phyloP scores from a whole-genome alignment of 768 basidiomycete genomes.

The Mycena indigotica region DNA sequence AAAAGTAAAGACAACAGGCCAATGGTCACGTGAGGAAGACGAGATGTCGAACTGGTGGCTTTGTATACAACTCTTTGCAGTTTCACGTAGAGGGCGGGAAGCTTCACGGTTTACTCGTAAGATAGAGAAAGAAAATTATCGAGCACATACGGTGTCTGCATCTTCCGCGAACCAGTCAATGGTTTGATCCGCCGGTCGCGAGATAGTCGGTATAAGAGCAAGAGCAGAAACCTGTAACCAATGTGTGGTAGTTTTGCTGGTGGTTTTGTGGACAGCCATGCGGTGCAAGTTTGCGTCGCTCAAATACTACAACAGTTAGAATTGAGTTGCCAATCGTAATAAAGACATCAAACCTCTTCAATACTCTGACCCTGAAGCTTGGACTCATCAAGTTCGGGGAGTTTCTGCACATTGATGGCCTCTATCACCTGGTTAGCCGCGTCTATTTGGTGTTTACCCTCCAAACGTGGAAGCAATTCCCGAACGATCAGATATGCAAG shows the following conservation, averaged over 20 bases:
- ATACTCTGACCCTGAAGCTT: conserved; percentile 31
- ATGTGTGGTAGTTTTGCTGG: conserved; percentile 53
- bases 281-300: conserved; percentile 48
- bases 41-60: conserved; percentile 59
- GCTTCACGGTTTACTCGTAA: neutral
- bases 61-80: conserved; percentile 68
- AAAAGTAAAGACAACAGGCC: conserved; percentile 68
- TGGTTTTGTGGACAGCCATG: conserved; percentile 60
- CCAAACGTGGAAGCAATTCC: conserved; percentile 56
- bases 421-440: conserved; percentile 52
- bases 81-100: conserved; percentile 46
- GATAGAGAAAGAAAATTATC: neutral
- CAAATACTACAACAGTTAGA: conserved; percentile 41
- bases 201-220: conserved; percentile 51
- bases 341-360: conserved; percentile 30
- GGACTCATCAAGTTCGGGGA: conserved; percentile 50
- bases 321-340: neutral
- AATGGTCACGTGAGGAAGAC: conserved; percentile 52
- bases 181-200: conserved; percentile 40
- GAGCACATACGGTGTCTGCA: conserved; percentile 35
- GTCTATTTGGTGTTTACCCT: conserved; percentile 61
- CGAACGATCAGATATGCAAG: conserved; percentile 66
- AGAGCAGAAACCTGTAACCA: conserved; percentile 64
- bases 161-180: conserved; percentile 56
- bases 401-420: conserved; percentile 45